A percentile compares a stretch with the other conserved stretches of the same genome.
Conservation (phyloP, 306 rosid genomes). For the Spatholobus suberectus region DNA sequence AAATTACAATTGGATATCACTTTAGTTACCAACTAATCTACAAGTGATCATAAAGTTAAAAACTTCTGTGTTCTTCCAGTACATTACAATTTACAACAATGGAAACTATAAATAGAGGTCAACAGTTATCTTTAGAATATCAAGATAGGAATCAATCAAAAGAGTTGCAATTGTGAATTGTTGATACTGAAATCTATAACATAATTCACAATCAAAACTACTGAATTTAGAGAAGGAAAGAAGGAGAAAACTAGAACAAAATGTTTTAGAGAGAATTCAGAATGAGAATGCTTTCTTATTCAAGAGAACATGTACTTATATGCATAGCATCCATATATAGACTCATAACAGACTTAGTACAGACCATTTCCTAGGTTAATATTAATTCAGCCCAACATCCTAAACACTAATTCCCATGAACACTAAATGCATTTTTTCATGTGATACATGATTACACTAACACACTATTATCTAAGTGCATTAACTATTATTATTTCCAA, state of each 20-base stretch:
- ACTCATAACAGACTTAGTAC: background rate
- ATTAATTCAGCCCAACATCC: background rate
- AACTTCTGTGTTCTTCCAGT: background rate
- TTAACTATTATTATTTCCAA: background rate
- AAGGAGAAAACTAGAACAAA: background rate
- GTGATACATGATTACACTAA: background rate
- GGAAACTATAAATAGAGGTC: background rate
- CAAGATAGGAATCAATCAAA: slow-evolving; percentile 9
- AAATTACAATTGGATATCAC: slow-evolving; percentile 8
- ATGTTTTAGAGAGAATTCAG: background rate
- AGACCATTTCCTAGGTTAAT: background rate
- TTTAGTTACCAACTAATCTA: background rate
- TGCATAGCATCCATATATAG: background rate
- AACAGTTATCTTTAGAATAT: background rate
- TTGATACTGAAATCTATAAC: background rate
- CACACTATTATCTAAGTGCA: background rate
- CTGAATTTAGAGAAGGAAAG: background rate
- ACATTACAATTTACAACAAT: background rate
- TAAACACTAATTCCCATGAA: background rate
- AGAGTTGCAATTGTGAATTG: slow-evolving; percentile 8
- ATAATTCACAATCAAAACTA: background rate
- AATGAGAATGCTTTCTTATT: background rate
- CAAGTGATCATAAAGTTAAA: background rate
- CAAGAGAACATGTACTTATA: background rate
- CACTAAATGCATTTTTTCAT: background rate